Evolutionary conservation across 2,329 filamentous ascomycete species (phyloP).

Genomic region (Pseudocercospora cruenta): DNA sequence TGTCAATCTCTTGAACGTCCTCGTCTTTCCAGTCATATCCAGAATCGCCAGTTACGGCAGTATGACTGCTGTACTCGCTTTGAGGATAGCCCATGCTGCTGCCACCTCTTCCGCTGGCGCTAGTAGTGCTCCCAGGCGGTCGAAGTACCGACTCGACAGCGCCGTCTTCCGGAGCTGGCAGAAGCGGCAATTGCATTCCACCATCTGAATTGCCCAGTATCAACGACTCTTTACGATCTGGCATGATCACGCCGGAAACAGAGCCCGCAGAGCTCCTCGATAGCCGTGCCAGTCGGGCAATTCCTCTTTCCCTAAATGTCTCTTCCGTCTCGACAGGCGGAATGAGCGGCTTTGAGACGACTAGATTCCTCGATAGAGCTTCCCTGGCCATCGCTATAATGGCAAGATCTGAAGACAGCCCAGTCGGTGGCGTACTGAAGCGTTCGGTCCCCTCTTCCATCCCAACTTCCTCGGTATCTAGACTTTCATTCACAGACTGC

Average conservation of each 20-base stretch:
- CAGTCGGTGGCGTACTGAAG: constrained; percentile 32
- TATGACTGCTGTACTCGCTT: constrained; percentile 11
- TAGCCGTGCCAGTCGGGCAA: constrained; percentile 28
- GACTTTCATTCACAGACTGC: neutral
- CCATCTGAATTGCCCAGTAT: constrained; percentile 13
- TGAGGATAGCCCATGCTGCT: neutral
- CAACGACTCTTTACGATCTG: constrained; percentile 20
- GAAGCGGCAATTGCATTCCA: constrained; percentile 18
- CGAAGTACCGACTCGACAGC: constrained; percentile 25
- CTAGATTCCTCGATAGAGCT: constrained; percentile 18
- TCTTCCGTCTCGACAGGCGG: constrained; percentile 34
- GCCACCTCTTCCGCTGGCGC: neutral
- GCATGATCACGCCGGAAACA: neutral
- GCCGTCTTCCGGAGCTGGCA: constrained; percentile 28
- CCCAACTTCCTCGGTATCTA: constrained; percentile 26
- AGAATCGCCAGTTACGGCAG: neutral
- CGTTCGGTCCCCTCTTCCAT: constrained; percentile 21
- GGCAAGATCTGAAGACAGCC: constrained; percentile 11
- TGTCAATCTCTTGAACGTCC: neutral
- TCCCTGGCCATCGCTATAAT: constrained; percentile 34
- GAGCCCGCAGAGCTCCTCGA: constrained; percentile 25
- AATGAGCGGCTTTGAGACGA: constrained; percentile 8
- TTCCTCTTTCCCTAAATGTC: constrained; percentile 34
- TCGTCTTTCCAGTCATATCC: neutral
- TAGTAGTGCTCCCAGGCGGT: neutral